Conservation (phyloP, 1,284 basidiomycete species). For the Cutaneotrichosporon curvatum region DNA sequence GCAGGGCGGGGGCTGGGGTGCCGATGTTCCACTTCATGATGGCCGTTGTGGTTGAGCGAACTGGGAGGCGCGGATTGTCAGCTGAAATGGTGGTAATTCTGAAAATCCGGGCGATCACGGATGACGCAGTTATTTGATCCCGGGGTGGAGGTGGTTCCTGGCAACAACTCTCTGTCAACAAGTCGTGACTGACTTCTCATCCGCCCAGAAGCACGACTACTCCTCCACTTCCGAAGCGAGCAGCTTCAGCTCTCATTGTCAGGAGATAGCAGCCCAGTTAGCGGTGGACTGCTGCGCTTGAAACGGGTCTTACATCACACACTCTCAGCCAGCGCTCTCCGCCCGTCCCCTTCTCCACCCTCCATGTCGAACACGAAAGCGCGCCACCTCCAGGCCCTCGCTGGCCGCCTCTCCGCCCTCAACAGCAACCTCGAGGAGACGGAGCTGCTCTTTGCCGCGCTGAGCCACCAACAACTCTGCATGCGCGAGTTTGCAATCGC, state of each 20-base stretch:
- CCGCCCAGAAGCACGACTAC: too few species aligned
- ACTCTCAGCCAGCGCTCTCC: too few species aligned
- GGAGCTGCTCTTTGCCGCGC: slow-evolving; percentile 31
- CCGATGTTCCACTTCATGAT: slow-evolving; percentile 39
- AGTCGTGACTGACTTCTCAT: too few species aligned
- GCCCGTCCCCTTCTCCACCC: too few species aligned
- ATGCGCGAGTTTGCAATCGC: slow-evolving; percentile 38
- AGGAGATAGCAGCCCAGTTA: too few species aligned
- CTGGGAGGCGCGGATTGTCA: not conserved
- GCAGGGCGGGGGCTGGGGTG: slow-evolving; percentile 16
- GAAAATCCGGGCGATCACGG: not conserved
- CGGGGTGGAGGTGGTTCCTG: too few species aligned
- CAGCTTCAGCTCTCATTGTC: too few species aligned
- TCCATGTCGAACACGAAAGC: slow-evolving; percentile 34
- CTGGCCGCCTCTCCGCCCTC: slow-evolving; percentile 32
- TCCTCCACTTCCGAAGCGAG: too few species aligned
- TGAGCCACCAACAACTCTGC: slow-evolving; percentile 34
- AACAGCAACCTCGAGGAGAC: slow-evolving; percentile 36
- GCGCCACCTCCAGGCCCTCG: slow-evolving; percentile 41
- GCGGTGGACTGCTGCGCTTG: too few species aligned
- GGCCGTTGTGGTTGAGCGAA: not conserved
- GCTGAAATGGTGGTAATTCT: not conserved
- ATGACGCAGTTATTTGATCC: not conserved
- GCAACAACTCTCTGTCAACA: too few species aligned
- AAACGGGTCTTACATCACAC: too few species aligned